Conservation (phyloP, 306 rosid species). For the Citrullus amarus region DNA sequence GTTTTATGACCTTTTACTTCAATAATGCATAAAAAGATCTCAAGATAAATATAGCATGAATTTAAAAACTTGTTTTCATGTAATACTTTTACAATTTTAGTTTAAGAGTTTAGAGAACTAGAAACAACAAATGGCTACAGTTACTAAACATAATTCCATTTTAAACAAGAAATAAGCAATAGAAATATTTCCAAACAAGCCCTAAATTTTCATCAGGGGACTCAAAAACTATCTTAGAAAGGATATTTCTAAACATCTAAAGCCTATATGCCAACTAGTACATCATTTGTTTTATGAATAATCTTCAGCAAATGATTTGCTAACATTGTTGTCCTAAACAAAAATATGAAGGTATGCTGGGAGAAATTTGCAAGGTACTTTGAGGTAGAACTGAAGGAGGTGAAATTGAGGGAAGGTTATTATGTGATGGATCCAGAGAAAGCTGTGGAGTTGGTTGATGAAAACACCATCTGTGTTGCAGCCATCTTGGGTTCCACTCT, state of each 20-base stretch:
- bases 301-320: background rate
- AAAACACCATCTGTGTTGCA: constrained; percentile 90
- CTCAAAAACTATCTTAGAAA: no score
- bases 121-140: no score
- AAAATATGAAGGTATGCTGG: constrained; percentile 66
- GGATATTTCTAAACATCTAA: background rate
- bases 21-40: no score
- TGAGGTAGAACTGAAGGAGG: constrained; percentile 89
- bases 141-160: no score
- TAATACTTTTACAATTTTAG: no score
- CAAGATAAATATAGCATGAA: no score
- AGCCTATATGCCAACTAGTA: background rate
- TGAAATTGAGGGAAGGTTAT: constrained; percentile 60
- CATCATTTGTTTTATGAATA: background rate
- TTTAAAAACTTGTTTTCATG: no score
- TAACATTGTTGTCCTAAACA: background rate
- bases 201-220: no score
- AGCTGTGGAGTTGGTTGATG: constrained; percentile 86
- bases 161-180: no score
- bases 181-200: no score
- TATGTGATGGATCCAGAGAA: constrained; percentile 72
- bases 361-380: constrained; percentile 97
- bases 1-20: no score
- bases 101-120: no score
- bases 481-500: constrained; percentile 90